Conservation (phyloP, 1,139 yeast genomes). For the Pneumocystis canis region DNA sequence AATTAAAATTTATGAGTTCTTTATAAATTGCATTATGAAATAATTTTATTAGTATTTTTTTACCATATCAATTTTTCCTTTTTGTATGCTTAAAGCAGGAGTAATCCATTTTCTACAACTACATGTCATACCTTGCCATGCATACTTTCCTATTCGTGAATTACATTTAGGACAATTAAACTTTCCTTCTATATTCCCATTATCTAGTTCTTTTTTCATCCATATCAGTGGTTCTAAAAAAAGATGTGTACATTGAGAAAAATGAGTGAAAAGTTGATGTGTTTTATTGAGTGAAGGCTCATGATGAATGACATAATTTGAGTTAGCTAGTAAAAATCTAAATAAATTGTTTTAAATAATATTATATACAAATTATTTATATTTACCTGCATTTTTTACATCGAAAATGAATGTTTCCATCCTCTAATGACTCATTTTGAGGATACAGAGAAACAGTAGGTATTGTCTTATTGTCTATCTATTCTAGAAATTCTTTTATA, state of each 20-base stretch:
- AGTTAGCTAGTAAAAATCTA: conserved; percentile 20
- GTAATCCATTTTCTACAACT: conserved; percentile 93
- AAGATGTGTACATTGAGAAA: conserved; percentile 74
- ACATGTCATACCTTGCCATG: conserved; percentile 91
- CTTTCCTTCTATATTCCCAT: conserved; percentile 68
- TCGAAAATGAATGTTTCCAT: conserved; percentile 18
- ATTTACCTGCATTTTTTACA: conserved; percentile 25
- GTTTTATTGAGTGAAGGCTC: conserved; percentile 9
- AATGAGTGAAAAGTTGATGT: conserved; percentile 25
- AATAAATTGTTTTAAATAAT: background rate
- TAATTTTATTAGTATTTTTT: background rate
- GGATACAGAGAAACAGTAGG: conserved; percentile 21
- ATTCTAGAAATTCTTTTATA: background rate
- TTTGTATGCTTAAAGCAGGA: conserved; percentile 74
- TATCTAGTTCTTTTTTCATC: conserved; percentile 69
- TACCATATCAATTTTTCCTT: conserved; percentile 65
- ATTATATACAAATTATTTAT: background rate
- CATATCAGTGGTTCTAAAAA: conserved; percentile 75
- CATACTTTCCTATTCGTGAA: conserved; percentile 62
- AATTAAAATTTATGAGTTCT: background rate
- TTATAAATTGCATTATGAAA: background rate
- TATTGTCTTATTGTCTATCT: conserved; percentile 22
- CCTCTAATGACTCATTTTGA: conserved; percentile 19
- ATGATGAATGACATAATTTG: conserved; percentile 19
- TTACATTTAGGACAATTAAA: conserved; percentile 72